Conservation (phyloP, 495 filamentous ascomycete genomes). For the Acidomyces sp. region DNA sequence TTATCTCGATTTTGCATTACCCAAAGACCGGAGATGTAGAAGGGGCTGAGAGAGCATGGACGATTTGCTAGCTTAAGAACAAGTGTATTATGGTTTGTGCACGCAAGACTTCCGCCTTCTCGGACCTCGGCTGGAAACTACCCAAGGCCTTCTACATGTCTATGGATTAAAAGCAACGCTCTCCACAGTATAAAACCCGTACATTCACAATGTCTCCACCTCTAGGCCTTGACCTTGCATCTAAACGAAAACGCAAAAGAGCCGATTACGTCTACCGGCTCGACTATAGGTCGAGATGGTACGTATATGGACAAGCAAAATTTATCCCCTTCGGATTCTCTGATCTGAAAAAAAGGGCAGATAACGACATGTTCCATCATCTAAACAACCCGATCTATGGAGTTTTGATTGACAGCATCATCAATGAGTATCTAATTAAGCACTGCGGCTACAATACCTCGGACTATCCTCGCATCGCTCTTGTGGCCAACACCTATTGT, state of each 20-base stretch:
- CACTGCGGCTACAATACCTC: constrained; percentile 64
- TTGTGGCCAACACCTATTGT: constrained; percentile 72
- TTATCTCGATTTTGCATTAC: no score
- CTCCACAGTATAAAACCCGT: no score
- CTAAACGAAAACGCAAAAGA: constrained; percentile 36
- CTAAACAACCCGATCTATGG: constrained; percentile 18
- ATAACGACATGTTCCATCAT: constrained; percentile 94
- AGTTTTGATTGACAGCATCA: constrained; percentile 59
- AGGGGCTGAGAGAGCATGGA: no score
- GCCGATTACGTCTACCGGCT: constrained; percentile 67
- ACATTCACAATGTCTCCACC: no score
- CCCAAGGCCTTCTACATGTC: no score
- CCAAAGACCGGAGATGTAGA: no score
- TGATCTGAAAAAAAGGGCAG: constrained; percentile 43
- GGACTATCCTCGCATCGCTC: constrained; percentile 53
- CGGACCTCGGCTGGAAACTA: no score
- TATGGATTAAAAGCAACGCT: no score
- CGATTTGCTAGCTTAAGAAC: no score
- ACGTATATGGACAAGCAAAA: constrained; percentile 9
- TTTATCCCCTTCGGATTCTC: neutral
- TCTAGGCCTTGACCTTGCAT: constrained; percentile 10
- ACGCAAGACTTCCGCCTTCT: no score
- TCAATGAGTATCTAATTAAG: constrained; percentile 79
- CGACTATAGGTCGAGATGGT: constrained; percentile 86
- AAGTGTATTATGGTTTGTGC: no score